Base-by-base conservation (phyloP, 106 monocot genomes). In the Dendrobium chrysotoxum region DNA sequence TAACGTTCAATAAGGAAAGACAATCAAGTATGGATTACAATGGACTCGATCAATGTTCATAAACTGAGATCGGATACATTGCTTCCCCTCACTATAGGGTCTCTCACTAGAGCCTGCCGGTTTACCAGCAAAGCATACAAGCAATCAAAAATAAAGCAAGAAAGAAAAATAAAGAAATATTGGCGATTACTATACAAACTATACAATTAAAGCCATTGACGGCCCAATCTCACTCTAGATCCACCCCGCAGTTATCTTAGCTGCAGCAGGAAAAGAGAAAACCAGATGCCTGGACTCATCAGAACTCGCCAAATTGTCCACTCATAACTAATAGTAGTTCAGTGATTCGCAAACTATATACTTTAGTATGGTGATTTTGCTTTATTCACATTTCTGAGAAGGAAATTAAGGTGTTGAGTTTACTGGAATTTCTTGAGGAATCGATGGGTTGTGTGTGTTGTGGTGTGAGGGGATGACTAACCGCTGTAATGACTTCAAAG, bases 401-500 rank as follows among this genome's bases (percentile, higher is more conserved):
- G 17, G 20, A 21, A 77, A 47, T 54, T 86, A 89, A 21, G 98
- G 88, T 39, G 88, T 85, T 41, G 88, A 86, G 72, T 92, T 87
- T 46, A 98, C 92, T 18, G 77, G 84, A 78, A 91, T 91, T 76
- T 91, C 91, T 75, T 84, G 87, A 2, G 83, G 81, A 28, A 88
- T 12, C 6, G 88, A 81, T 26, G 93, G 79, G 77, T 57, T 90
- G 28, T 85, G 88, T 4, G 81, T 20, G 5, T 91, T 92, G 75
- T 89, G 86, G 47, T 92, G 76, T 65, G 85, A 71, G 55, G 98
- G 88, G 77, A 83, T 84, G 47, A 90, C 90, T n/a, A 98, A 88
- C 75, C 86, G 83, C 79, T 95, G 89, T 50, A 98, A 81, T 20
- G 94, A 85, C 68, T 87, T 92, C 67, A 98, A 81, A 41, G 89